Evolutionary conservation across 2,329 filamentous ascomycete genomes (phyloP).

Genomic region (Aspergillus fumigatus): DNA sequence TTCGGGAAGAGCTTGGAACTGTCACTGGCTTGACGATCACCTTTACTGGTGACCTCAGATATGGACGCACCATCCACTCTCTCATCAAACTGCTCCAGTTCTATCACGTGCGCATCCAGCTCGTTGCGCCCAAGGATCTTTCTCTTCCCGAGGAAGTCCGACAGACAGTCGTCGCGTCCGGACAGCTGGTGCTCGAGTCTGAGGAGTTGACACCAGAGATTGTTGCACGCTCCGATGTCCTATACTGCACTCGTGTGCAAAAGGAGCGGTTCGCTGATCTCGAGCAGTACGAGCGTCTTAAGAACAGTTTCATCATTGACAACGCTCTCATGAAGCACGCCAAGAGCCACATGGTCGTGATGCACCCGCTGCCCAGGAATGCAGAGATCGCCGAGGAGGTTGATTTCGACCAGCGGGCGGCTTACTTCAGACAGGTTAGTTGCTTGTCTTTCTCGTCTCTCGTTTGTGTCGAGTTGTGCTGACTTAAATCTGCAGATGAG

Average conservation of each 20-base stretch:
- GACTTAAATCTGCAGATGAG: conserved; percentile 66
- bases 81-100: conserved; percentile 89
- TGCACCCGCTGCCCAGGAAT: conserved; percentile 94
- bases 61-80: conserved; percentile 92
- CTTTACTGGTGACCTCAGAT: conserved; percentile 87
- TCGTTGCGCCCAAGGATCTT: conserved; percentile 78
- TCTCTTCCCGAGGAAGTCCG: conserved; percentile 71
- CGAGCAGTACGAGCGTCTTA: conserved; percentile 78
- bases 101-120: conserved; percentile 91
- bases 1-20: conserved; percentile 93
- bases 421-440: conserved; percentile 98
- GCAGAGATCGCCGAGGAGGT: conserved; percentile 92
- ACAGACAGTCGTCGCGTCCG: conserved; percentile 65
- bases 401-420: conserved; percentile 92
- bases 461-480: conserved; percentile 27
- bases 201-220: conserved; percentile 81
- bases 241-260: conserved; percentile 96
- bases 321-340: conserved; percentile 85
- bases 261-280: conserved; percentile 88
- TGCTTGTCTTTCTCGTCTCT: neutral
- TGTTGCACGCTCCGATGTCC: conserved; percentile 77
- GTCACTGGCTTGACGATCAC: conserved; percentile 95
- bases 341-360: conserved; percentile 87
- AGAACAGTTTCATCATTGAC: conserved; percentile 84
- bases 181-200: conserved; percentile 72